Percentiles rank a stretch among this genome's conserved stretches.
Evolutionary conservation across 495 filamentous ascomycete genomes (phyloP).

Genomic region (Annulohypoxylon maeteangense): DNA sequence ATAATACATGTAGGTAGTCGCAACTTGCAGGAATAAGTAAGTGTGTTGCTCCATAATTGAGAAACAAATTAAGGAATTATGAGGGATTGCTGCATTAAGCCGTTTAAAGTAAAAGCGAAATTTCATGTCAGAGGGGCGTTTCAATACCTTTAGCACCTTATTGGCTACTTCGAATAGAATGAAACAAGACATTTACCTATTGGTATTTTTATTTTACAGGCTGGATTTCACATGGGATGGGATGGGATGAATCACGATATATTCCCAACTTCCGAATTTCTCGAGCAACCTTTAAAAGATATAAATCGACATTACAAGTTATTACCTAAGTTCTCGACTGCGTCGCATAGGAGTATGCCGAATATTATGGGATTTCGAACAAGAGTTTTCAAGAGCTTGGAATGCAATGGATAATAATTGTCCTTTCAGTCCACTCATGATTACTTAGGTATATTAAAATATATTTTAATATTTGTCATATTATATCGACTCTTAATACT

Average conservation of each 20-base stretch:
- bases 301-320: too few species aligned
- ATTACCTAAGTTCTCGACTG: too few species aligned
- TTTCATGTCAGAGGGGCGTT: slow-evolving; percentile 30
- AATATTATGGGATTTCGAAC: too few species aligned
- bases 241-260: background rate
- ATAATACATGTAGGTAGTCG: too few species aligned
- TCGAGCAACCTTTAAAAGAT: background rate
- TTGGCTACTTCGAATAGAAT: slow-evolving; percentile 14
- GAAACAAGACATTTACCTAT: slow-evolving; percentile 21
- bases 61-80: slow-evolving; percentile 23
- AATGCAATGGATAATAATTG: too few species aligned
- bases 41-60: slow-evolving; percentile 15
- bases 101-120: slow-evolving; percentile 27
- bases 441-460: background rate
- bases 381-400: too few species aligned
- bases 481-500: background rate
- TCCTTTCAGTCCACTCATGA: too few species aligned
- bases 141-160: background rate
- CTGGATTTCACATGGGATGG: background rate
- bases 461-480: background rate
- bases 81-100: slow-evolving; percentile 19
- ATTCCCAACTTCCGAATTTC: background rate
- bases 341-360: too few species aligned
- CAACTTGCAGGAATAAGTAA: too few species aligned
- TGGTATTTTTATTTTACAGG: background rate